A percentile compares a stretch with the other conserved stretches of the same genome.
Evolutionary conservation across 176 grass and related monocot species (phyloP).

Genomic region (Zoysia pacifica): DNA sequence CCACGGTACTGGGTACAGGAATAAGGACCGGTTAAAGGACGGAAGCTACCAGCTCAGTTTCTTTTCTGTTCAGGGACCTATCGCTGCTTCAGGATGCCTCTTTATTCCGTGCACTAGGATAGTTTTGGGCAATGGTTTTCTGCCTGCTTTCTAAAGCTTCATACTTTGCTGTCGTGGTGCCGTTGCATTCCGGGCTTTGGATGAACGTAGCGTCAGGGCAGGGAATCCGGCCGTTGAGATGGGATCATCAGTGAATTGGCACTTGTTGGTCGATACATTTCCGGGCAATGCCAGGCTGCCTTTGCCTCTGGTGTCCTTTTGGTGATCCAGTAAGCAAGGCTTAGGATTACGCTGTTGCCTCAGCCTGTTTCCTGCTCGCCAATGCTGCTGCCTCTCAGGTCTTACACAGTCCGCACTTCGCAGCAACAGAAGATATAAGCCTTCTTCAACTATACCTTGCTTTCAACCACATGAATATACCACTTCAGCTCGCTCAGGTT

Average conservation of each 20-base stretch:
- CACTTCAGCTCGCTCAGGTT: no score
- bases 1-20: constrained; percentile 20
- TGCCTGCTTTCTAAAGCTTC: constrained; percentile 29
- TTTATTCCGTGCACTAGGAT: constrained; percentile 4
- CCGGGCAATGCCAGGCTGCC: no score
- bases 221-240: constrained; percentile 40
- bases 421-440: neutral
- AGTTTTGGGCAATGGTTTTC: neutral
- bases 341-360: neutral
- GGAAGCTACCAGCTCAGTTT: constrained; percentile 28
- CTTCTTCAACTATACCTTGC: neutral
- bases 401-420: no score
- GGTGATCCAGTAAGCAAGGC: neutral
- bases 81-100: constrained; percentile 13
- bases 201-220: constrained; percentile 13
- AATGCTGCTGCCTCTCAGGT: no score
- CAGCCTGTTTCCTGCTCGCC: neutral
- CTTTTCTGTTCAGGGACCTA: constrained; percentile 28
- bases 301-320: neutral
- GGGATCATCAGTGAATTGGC: neutral
- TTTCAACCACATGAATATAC: neutral
- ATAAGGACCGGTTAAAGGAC: constrained; percentile 29
- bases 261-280: neutral
- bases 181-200: constrained; percentile 29
- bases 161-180: constrained; percentile 9